Base-by-base conservation (phyloP, 2,329 filamentous ascomycete genomes). In the Plenodomus tracheiphilus region DNA sequence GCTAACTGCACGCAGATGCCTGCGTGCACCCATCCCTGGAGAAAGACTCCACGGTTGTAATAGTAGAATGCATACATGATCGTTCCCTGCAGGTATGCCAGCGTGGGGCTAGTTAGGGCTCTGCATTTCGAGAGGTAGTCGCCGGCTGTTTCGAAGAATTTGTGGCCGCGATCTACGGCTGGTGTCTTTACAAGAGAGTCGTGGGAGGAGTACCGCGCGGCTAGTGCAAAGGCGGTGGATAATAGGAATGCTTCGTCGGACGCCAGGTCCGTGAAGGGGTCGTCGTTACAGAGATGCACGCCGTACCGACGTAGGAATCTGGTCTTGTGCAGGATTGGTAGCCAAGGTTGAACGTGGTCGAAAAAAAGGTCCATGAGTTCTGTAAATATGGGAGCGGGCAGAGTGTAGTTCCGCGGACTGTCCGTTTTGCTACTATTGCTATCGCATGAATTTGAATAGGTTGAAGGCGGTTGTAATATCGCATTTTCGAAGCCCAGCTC, bases 21-120 rank as follows among this genome's bases (percentile, higher is more conserved):
- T 8, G 30, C 21, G 17, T 32, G 41, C 5, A 44, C 32, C 41
- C 41, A 44, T 20, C 41, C 41, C 32, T 44, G 41, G 17, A 32
- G 18, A 21, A 19, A 44, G n/a, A 37, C 30, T 11, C 41, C 41
- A 20, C 21, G 18, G 32, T 18, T 36, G 30, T 35, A 44, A 36
- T n/a, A 37, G 20, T 44, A 44, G 41, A 44, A 44, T 36, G 41
- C 41, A 20, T 32, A 32, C 25, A 44, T 21, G 17, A 44, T 37
- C n/a, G 21, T 32, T 28, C 41, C 41, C 21, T 44, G 41, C 17
- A 44, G 32, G 37, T 32, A 44, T 20, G 19, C 28, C 9, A 44
- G 41, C n/a, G 41, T 44, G 16, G 41, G 41, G 37, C 37, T 39
- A n/a, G 37, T 39, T 19, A 39, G 17, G 37, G n/a, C 20, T 19